Evolutionary conservation across 2,329 filamentous ascomycete genomes (phyloP).

Genomic region (Ophiostoma sp.): DNA sequence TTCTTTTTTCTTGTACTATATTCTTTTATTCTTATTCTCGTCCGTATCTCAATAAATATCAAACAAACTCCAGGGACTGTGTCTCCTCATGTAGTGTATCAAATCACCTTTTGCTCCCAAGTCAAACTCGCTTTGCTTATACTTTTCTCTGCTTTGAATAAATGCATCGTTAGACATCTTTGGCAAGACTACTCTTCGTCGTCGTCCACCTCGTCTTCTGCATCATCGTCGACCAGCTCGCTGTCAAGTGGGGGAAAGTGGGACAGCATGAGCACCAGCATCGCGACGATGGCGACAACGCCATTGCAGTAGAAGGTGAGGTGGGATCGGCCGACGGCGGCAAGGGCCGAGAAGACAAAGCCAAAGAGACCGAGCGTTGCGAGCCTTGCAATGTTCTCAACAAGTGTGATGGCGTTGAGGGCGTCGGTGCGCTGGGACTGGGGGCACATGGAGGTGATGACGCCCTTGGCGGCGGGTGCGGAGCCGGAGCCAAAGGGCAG

Average conservation of each 20-base stretch:
- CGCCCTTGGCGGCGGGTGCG: conserved; percentile 63
- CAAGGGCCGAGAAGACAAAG: conserved; percentile 58
- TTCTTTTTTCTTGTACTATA: neutral
- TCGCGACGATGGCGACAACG: conserved; percentile 47
- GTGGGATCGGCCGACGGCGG: conserved; percentile 52
- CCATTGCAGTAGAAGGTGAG: conserved; percentile 65
- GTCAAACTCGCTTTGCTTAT: neutral
- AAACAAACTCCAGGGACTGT: neutral
- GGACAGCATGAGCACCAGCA: conserved; percentile 39
- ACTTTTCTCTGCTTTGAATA: neutral
- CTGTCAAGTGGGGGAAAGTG: conserved; percentile 40
- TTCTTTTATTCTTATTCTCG: neutral
- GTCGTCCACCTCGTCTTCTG: conserved; percentile 5
- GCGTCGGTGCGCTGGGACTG: conserved; percentile 59
- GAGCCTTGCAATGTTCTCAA: conserved; percentile 63
- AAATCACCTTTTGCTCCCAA: neutral
- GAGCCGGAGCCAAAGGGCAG: conserved; percentile 65
- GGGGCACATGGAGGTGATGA: conserved; percentile 66
- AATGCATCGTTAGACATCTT: neutral
- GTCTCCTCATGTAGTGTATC: neutral
- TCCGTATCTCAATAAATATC: neutral
- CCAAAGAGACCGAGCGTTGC: conserved; percentile 62
- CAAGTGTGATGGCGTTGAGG: conserved; percentile 61
- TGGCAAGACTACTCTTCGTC: neutral
- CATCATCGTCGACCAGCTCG: conserved; percentile 29